Evolutionary conservation across 805 yeast species (phyloP), one percentile per base, ranked within the genome.

Genomic region (Nakazawaea populi): DNA sequence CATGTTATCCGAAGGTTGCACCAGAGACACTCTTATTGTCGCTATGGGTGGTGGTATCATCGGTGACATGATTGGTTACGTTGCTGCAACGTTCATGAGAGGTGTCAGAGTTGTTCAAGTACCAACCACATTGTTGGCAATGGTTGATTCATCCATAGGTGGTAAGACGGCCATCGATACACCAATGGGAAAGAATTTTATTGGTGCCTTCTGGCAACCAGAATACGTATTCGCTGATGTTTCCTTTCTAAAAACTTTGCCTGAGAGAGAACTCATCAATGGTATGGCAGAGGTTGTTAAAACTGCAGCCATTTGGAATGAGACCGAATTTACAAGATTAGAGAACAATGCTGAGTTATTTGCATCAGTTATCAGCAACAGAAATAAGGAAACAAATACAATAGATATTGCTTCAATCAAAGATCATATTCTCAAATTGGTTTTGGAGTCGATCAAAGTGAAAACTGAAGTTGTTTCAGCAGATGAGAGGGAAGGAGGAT

Each of bases 81-180:
- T 94, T 41, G 99, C 99, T n/a, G 92, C 99, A 34, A 94, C 99
- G 2, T 94, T 94, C 67, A 94, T 94, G 99, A 80, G 99, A 65
- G 99, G 99, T 52, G 96, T 94, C 7, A 78, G 96, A 55, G 89
- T 90, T 52, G 84, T 90, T 42, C 99, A 94, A 68, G 77, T 94
- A 31, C 99, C 99, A 51, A 94, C 99, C 6, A 87, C 96, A 35
- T 70, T 94, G 56, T 76, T 94, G 55, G 85, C 99, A 7, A 94
- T 94, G 99, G 99, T 94, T 35, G 99, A 94, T 67, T 90, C 97
- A 9, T 89, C 97, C 4, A 89, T 94, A 59, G 99, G 99, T 53
- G 99, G 99, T 41, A 94, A 94, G 67, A 94, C 99, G 42, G 99
- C 99, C 40, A 91, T 94, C 52, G 99, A 94, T 65, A 91, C 97